Percentiles rank a stretch among this genome's conserved stretches.
These are phyloP conservation scores for Starmerella davenportii DNA, from an alignment of 805 yeast species.

Conservation along the genomic window DNA sequence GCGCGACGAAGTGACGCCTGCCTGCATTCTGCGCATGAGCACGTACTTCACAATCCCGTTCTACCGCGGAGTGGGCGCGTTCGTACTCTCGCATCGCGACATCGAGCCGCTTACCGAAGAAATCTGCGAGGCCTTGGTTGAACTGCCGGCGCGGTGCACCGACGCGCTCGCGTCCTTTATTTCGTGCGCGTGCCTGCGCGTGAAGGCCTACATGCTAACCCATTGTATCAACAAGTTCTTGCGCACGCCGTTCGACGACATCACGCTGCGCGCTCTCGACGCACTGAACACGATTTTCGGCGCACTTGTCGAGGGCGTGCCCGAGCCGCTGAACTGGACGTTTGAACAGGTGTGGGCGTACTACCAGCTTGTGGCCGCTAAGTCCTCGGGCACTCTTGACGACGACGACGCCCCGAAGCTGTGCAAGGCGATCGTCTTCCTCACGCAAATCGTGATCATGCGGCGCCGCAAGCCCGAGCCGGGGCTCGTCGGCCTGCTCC, in stretches of 20 bases:
- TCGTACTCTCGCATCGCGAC: conserved; percentile 1
- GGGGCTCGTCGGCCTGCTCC: neutral
- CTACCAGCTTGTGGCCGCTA: conserved; percentile 1
- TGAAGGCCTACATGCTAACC: neutral
- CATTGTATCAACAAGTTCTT: neutral
- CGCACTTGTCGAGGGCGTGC: conserved; percentile 4
- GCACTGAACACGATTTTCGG: conserved; percentile 5
- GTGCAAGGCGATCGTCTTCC: neutral
- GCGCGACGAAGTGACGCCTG: conserved; percentile 3
- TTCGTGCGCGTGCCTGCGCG: neutral
- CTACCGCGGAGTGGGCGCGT: conserved; percentile 9
- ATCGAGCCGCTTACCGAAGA: conserved; percentile 3
- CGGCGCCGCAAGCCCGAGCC: neutral
- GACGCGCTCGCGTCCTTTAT: neutral
- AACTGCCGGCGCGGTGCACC: conserved; percentile 1
- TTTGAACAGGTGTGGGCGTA: conserved; percentile 5
- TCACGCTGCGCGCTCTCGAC: conserved; percentile 1
- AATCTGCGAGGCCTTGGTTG: conserved; percentile 6
- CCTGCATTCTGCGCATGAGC: conserved; percentile 6
- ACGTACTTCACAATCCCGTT: conserved; percentile 13
- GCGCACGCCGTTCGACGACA: neutral
- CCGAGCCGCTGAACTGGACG: conserved; percentile 6
- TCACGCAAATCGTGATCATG: neutral
- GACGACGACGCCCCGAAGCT: neutral
- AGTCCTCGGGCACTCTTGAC: neutral